Evolutionary conservation across 2,329 filamentous ascomycete species (phyloP).

Genomic region (Coniochaeta sp.): DNA sequence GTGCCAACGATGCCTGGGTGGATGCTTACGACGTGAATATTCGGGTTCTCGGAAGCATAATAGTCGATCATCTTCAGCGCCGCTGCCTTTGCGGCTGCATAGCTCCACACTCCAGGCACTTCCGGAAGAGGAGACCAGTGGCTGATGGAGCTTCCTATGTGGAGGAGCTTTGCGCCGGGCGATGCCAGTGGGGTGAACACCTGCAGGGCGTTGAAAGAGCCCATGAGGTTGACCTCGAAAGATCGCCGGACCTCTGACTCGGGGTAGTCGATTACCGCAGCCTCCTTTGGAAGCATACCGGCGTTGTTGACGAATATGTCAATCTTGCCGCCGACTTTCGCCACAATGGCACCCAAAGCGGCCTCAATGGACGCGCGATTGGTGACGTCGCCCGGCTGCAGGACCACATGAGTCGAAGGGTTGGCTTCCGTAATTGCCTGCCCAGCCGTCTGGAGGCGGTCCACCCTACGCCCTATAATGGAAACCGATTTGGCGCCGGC

Average conservation of each 20-base stretch:
- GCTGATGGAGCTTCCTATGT: not conserved
- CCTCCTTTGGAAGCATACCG: not conserved
- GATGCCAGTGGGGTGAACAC: constrained; percentile 18
- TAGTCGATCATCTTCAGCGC: constrained; percentile 32
- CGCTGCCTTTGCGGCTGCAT: constrained; percentile 35
- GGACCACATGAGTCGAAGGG: constrained; percentile 1
- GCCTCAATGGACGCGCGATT: constrained; percentile 7
- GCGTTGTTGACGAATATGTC: not conserved
- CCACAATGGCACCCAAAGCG: not conserved
- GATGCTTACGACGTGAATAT: constrained; percentile 30
- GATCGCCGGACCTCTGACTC: constrained; percentile 1
- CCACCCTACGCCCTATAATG: constrained; percentile 9
- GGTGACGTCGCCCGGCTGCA: constrained; percentile 3
- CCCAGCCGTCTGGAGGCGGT: constrained; percentile 3
- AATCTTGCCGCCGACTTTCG: not conserved
- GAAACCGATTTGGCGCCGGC: constrained; percentile 9
- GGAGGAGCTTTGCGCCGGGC: not conserved
- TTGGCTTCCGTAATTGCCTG: constrained; percentile 2
- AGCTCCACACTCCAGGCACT: constrained; percentile 22
- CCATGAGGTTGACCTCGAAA: constrained; percentile 21
- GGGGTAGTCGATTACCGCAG: not conserved
- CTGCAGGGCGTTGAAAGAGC: constrained; percentile 20
- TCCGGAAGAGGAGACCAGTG: constrained; percentile 15
- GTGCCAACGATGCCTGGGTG: constrained; percentile 32
- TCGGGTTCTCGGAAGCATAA: constrained; percentile 30